phyloP scores from a whole-genome alignment of 2,329 filamentous ascomycete species.

The Neophaeococcomyces mojaviensis region DNA sequence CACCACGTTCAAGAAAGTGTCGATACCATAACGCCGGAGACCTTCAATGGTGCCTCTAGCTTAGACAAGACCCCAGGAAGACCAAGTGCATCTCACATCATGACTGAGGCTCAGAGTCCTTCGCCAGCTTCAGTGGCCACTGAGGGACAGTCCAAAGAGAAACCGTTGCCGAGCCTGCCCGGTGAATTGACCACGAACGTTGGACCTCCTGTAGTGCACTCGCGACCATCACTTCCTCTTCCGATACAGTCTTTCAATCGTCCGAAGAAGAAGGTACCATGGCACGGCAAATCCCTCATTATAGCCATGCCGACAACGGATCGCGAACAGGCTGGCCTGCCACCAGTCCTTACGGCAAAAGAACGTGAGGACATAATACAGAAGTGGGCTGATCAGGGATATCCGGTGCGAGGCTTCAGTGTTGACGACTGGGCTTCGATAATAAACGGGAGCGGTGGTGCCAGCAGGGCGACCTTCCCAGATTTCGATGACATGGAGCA shows the following conservation, averaged over 20 bases:
- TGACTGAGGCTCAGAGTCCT: not conserved
- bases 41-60: constrained; percentile 19
- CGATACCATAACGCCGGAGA: constrained; percentile 21
- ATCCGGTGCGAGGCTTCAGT: constrained; percentile 36
- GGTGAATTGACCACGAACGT: constrained; percentile 22
- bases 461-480: constrained; percentile 38
- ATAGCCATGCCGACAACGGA: constrained; percentile 63
- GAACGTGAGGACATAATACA: constrained; percentile 35
- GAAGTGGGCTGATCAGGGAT: constrained; percentile 37
- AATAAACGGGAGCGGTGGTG: constrained; percentile 18
- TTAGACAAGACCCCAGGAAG: constrained; percentile 8
- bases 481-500: constrained; percentile 32
- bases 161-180: constrained; percentile 34
- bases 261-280: constrained; percentile 63
- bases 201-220: constrained; percentile 15
- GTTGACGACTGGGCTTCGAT: constrained; percentile 27
- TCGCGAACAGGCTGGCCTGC: constrained; percentile 48
- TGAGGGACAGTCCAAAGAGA: constrained; percentile 24
- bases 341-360: constrained; percentile 31
- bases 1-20: constrained; percentile 16
- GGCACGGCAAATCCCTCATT: constrained; percentile 68
- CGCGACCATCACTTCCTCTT: constrained; percentile 24
- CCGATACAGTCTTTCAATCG: constrained; percentile 27
- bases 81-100: not conserved
- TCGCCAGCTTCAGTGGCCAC: not conserved